A percentile compares a stretch with the other conserved stretches of the same genome.
These are phyloP conservation scores for Mikania micrantha DNA, from an alignment of 129 eudicot genomes.

Conservation along the genomic window DNA sequence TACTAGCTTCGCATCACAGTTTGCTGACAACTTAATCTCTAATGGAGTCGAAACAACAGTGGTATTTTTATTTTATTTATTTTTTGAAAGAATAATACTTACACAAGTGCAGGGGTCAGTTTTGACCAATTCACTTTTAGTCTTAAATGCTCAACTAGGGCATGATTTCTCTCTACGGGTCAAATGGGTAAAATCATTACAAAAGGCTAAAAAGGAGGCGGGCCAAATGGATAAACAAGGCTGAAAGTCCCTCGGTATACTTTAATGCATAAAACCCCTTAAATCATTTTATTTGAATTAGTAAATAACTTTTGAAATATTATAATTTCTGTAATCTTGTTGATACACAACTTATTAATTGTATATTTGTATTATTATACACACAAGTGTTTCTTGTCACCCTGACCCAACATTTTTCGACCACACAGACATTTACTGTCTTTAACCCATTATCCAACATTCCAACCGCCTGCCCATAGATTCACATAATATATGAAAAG, in stretches of 20 bases:
- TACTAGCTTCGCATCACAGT: slow-evolving; percentile 79
- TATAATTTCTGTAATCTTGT: not conserved
- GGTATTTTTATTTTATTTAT: slow-evolving; percentile 35
- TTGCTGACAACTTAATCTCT: slow-evolving; percentile 75
- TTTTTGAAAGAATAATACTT: not conserved
- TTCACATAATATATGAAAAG: not conserved
- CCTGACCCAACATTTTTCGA: not conserved
- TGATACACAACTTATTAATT: not conserved
- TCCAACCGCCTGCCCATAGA: not conserved
- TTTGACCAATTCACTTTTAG: not conserved
- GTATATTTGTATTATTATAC: not conserved
- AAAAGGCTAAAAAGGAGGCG: not conserved
- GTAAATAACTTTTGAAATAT: not conserved
- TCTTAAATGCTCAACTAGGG: not conserved
- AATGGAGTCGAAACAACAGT: slow-evolving; percentile 81
- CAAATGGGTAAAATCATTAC: not conserved
- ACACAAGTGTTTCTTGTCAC: not conserved
- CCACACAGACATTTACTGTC: not conserved
- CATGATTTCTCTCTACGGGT: not conserved
- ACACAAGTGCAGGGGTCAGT: not conserved
- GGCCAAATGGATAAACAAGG: not conserved
- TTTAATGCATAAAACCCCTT: not conserved
- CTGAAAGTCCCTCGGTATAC: not conserved
- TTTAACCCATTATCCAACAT: not conserved
- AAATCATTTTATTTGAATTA: not conserved